Base-by-base conservation (phyloP, 768 basidiomycete genomes). In the Tricholomella constricta region DNA sequence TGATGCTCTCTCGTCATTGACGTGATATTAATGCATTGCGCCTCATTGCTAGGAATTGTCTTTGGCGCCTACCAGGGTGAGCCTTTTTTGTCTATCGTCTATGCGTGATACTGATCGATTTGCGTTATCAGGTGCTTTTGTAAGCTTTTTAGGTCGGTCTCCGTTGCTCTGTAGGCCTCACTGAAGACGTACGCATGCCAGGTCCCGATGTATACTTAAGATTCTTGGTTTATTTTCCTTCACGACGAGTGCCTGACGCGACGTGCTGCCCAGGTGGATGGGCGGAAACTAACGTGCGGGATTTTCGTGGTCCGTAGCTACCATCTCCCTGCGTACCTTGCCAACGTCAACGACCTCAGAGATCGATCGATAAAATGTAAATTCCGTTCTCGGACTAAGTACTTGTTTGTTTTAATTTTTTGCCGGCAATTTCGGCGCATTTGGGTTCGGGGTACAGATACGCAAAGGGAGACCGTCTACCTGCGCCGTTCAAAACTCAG, bases 161-260 rank as follows among this genome's bases (percentile, higher is more conserved):
- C 57, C 63, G 74, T 76, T 20, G 23, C 17, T 25, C 2, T 25
- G n/a, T 19, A 9, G 8, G 4, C 19, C 32, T 34, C 6, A 15
- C 2, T 20, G 17, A 10, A 65, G 61, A 56, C 68, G 19, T 78
- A 78, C 54, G 71, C 72, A 76, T 77, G 38, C 76, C 77, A 8
- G 76, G 76, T 3, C 75, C 75, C 11, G 59, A 72, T 22, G 70
- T 76, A 69, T n/a, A n/a, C n/a, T n/a, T 75, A 62, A 57, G 72
- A 64, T 10, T 46, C 26, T 11, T 37, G 14, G 17, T 19, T 6
- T 10, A 4, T n/a, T 36, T n/a, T 7, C 10, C 36, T 37, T 37
- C 7, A 37, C 17, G 20, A 15, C 2, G 11, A 2, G n/a, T 19
- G 10, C 7, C n/a, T 17, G 5, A 19, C n/a, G n/a, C n/a, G 2